These are phyloP conservation scores for Fusarium multiceps DNA, from an alignment of 2,329 filamentous ascomycete genomes.

Conservation along the genomic window DNA sequence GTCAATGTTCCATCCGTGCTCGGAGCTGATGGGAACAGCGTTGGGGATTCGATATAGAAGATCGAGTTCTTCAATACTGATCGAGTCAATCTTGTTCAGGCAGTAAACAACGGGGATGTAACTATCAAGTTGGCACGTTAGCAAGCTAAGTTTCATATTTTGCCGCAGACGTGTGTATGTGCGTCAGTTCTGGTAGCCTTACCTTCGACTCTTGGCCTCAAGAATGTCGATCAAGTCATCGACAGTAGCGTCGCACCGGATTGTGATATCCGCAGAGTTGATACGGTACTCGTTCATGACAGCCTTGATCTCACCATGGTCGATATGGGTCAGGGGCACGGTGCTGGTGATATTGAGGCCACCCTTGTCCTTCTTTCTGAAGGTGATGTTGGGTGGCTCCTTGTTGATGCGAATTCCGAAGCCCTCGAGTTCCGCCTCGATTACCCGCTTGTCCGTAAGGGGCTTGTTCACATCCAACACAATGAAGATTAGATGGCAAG, in stretches of 20 bases:
- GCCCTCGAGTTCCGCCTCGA: constrained; percentile 93
- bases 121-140: constrained; percentile 56
- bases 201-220: constrained; percentile 85
- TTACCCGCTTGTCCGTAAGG: constrained; percentile 94
- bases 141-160: constrained; percentile 10
- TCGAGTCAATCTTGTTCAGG: constrained; percentile 98
- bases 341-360: constrained; percentile 97
- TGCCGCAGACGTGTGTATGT: background rate
- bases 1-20: constrained; percentile 98
- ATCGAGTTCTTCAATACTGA: constrained; percentile 97
- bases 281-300: constrained; percentile 98
- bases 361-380: constrained; percentile 99
- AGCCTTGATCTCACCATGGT: constrained; percentile 95
- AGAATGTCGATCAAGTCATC: constrained; percentile 97
- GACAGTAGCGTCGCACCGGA: constrained; percentile 96
- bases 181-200: constrained; percentile 27
- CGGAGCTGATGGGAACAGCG: constrained; percentile 95
- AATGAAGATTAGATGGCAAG: constrained; percentile 98
- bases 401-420: constrained; percentile 99
- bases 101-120: constrained; percentile 99
- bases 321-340: constrained; percentile 89
- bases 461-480: constrained; percentile 99
- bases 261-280: constrained; percentile 95
- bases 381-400: constrained; percentile 95
- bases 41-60: constrained; percentile 96